Conservation (phyloP, 2,329 filamentous ascomycete genomes). For the Westerdykella aurantiaca region DNA sequence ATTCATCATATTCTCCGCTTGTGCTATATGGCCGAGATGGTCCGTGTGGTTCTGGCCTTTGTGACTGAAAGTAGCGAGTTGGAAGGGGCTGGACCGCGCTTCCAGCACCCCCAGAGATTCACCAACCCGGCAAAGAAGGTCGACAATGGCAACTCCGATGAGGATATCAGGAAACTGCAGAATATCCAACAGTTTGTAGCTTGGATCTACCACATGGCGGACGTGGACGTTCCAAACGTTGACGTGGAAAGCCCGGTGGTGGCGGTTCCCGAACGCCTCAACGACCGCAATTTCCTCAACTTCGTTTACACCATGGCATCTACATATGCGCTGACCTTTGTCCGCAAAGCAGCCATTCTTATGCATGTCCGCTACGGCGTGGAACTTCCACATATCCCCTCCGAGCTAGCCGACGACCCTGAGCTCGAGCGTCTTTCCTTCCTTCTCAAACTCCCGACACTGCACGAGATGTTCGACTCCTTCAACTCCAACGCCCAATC, state of each 20-base stretch:
- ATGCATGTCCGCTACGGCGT: constrained; percentile 85
- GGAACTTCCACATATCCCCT: constrained; percentile 66
- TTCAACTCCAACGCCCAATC: constrained; percentile 36
- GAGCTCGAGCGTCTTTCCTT: constrained; percentile 80
- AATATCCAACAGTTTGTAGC: constrained; percentile 29
- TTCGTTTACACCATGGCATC: constrained; percentile 48
- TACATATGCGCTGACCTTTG: constrained; percentile 82
- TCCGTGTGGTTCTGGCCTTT: constrained; percentile 66
- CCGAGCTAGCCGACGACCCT: constrained; percentile 54
- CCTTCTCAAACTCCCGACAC: constrained; percentile 66
- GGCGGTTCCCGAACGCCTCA: constrained; percentile 18
- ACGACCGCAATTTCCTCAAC: constrained; percentile 28
- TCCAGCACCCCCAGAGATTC: constrained; percentile 16
- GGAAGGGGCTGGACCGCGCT: constrained; percentile 1
- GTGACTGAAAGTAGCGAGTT: constrained; percentile 12
- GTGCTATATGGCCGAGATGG: constrained; percentile 85
- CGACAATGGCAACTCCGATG: constrained; percentile 13
- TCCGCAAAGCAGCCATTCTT: constrained; percentile 78
- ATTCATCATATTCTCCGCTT: constrained; percentile 74
- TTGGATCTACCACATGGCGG: constrained; percentile 26
- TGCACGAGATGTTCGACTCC: constrained; percentile 70
- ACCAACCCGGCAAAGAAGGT: constrained; percentile 21
- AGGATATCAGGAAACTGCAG: constrained; percentile 20
- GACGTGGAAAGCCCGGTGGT: constrained; percentile 23
- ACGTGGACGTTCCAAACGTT: constrained; percentile 17